Percentiles rank a stretch among this genome's conserved stretches.
These are phyloP conservation scores for Cladosporium oxysporum DNA, from an alignment of 2,329 filamentous ascomycete genomes.

Conservation along the genomic window DNA sequence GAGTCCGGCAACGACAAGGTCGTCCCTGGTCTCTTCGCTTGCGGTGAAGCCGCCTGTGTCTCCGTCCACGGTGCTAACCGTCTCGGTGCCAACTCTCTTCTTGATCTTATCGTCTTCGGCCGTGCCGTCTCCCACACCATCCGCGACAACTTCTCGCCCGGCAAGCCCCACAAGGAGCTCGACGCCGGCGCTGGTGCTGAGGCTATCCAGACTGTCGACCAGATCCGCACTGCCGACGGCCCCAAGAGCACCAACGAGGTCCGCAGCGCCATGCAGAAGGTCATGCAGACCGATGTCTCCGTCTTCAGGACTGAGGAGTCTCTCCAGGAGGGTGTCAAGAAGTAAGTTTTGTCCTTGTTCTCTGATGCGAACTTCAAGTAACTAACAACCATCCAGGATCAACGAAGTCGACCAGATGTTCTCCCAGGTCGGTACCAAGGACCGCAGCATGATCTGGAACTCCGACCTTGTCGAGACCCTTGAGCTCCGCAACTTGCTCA, in stretches of 20 bases:
- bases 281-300: slow-evolving; percentile 95
- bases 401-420: slow-evolving; percentile 79
- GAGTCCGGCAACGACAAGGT: slow-evolving; percentile 85
- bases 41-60: slow-evolving; percentile 94
- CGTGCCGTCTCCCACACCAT: slow-evolving; percentile 97
- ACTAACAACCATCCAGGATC: slow-evolving; percentile 53
- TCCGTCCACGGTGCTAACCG: slow-evolving; percentile 98
- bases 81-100: slow-evolving; percentile 94
- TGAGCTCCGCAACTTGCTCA: slow-evolving; percentile 91
- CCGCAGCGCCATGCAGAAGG: slow-evolving; percentile 91
- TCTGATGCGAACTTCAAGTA: background rate
- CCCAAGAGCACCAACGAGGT: slow-evolving; percentile 87
- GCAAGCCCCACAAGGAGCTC: slow-evolving; percentile 75
- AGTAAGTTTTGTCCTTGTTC: slow-evolving; percentile 37
- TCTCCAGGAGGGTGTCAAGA: slow-evolving; percentile 88
- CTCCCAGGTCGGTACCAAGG: slow-evolving; percentile 87
- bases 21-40: slow-evolving; percentile 92
- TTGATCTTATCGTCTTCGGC: slow-evolving; percentile 96
- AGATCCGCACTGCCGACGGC: slow-evolving; percentile 79
- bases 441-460: slow-evolving; percentile 99
- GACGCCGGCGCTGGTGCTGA: slow-evolving; percentile 84
- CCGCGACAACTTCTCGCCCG: slow-evolving; percentile 87
- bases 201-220: slow-evolving; percentile 82
- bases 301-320: slow-evolving; percentile 95
- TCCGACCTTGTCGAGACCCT: slow-evolving; percentile 94